Conservation (phyloP, 371 early-diverging fungal species). For the Encephalitozoon cuniculi region DNA sequence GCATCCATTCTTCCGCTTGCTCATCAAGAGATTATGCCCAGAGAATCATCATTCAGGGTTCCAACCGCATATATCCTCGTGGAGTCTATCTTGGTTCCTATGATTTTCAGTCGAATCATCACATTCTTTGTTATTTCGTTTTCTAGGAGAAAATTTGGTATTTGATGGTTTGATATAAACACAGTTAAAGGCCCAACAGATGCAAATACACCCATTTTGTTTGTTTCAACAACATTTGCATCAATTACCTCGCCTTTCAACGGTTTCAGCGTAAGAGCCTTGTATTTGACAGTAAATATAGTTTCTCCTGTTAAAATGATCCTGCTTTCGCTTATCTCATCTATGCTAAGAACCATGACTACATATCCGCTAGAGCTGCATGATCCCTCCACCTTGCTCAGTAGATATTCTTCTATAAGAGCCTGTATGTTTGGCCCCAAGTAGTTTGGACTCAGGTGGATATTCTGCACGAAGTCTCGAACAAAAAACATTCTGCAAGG, state of each 20-base stretch:
- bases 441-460: slow-evolving; percentile 54
- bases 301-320: slow-evolving; percentile 67
- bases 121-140: slow-evolving; percentile 75
- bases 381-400: slow-evolving; percentile 58
- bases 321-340: slow-evolving; percentile 48
- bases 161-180: slow-evolving; percentile 81
- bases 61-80: slow-evolving; percentile 68
- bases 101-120: slow-evolving; percentile 76
- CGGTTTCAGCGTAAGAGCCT: slow-evolving; percentile 89
- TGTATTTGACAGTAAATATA: slow-evolving; percentile 80
- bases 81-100: slow-evolving; percentile 81
- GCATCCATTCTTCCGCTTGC: background rate
- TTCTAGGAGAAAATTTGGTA: slow-evolving; percentile 39
- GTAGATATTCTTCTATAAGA: slow-evolving; percentile 45
- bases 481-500: slow-evolving; percentile 56
- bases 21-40: slow-evolving; percentile 50
- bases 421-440: slow-evolving; percentile 55
- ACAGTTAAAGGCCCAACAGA: slow-evolving; percentile 87
- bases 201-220: slow-evolving; percentile 90
- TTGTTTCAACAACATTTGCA: slow-evolving; percentile 80
- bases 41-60: slow-evolving; percentile 61
- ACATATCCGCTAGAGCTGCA: slow-evolving; percentile 58
- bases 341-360: slow-evolving; percentile 54
- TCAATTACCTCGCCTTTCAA: slow-evolving; percentile 90
- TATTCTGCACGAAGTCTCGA: slow-evolving; percentile 49